Conservation (phyloP, 768 basidiomycete species). For the Tylopilus sp. region DNA sequence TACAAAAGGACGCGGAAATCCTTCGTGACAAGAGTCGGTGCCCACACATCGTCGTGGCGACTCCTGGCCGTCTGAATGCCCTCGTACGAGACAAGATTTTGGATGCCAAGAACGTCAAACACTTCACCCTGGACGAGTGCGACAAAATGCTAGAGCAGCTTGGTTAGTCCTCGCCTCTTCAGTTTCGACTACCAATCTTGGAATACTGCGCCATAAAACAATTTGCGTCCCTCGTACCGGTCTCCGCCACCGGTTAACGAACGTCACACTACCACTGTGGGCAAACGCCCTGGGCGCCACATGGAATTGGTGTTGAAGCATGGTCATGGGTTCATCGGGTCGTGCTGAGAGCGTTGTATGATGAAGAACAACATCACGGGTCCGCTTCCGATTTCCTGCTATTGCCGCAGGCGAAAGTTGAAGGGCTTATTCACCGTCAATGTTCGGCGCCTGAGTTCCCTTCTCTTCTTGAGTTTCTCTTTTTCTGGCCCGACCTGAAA, state of each 20-base stretch:
- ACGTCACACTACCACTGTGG: conserved; percentile 39
- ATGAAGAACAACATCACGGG: conserved; percentile 37
- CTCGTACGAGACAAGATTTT: conserved; percentile 93
- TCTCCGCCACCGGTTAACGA: conserved; percentile 28
- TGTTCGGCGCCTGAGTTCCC: conserved; percentile 12
- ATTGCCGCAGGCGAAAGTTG: conserved; percentile 23
- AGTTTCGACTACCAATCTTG: conserved; percentile 59
- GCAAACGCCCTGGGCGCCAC: conserved; percentile 38
- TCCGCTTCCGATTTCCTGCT: conserved; percentile 33
- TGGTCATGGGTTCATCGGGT: conserved; percentile 36
- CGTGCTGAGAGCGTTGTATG: conserved; percentile 34
- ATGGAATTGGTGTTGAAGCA: conserved; percentile 37
- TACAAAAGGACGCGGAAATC: conserved; percentile 88
- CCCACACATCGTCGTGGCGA: conserved; percentile 98
- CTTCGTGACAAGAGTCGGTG: conserved; percentile 96
- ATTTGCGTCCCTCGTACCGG: conserved; percentile 44
- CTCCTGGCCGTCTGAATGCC: conserved; percentile 95
- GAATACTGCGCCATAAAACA: conserved; percentile 41
- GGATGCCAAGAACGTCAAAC: conserved; percentile 95
- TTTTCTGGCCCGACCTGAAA: conserved; percentile 49
- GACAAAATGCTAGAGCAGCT: conserved; percentile 99
- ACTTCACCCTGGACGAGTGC: conserved; percentile 99
- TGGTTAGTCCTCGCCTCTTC: conserved; percentile 85
- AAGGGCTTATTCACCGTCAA: conserved; percentile 11
- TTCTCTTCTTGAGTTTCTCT: conserved; percentile 42